These are phyloP conservation scores for Diaporthe citrichinensis DNA, from an alignment of 2,329 filamentous ascomycete genomes.

Conservation along the genomic window DNA sequence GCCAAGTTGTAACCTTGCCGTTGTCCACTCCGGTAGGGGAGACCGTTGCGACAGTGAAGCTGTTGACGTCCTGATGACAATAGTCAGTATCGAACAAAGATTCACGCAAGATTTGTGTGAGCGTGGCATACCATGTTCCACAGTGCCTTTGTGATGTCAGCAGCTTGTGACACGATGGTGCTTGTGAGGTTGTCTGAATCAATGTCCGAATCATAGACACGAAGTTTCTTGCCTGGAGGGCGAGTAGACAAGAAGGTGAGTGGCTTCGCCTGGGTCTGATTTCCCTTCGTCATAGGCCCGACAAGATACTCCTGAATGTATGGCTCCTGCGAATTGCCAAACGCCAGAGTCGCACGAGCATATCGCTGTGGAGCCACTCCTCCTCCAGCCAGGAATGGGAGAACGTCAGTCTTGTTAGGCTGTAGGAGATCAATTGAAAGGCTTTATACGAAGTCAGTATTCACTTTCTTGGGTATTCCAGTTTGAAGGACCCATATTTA, in stretches of 20 bases:
- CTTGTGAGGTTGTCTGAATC: background rate
- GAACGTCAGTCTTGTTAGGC: constrained; percentile 15
- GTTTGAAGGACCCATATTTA: background rate
- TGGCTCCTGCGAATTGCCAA: background rate
- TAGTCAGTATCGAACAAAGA: background rate
- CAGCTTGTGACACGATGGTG: constrained; percentile 1
- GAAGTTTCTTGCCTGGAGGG: background rate
- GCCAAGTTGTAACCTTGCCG: background rate
- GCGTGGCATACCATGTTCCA: background rate
- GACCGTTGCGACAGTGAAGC: background rate
- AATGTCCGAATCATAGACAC: constrained; percentile 9
- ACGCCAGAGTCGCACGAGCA: background rate
- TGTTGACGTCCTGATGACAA: background rate
- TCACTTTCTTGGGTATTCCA: background rate
- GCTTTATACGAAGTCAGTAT: background rate
- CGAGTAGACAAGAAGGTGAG: constrained; percentile 12
- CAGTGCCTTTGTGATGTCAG: background rate
- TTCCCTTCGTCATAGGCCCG: background rate
- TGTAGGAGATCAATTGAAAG: constrained; percentile 8
- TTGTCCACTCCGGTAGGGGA: background rate
- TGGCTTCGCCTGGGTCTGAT: background rate
- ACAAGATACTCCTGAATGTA: constrained; percentile 5
- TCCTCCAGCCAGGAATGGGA: constrained; percentile 2
- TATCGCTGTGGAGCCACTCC: background rate
- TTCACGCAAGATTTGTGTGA: too few species aligned